A percentile compares a stretch with the other conserved stretches of the same genome.
These are phyloP conservation scores for Aeminium ludgeri DNA, from an alignment of 495 filamentous ascomycete genomes.

Conservation along the genomic window DNA sequence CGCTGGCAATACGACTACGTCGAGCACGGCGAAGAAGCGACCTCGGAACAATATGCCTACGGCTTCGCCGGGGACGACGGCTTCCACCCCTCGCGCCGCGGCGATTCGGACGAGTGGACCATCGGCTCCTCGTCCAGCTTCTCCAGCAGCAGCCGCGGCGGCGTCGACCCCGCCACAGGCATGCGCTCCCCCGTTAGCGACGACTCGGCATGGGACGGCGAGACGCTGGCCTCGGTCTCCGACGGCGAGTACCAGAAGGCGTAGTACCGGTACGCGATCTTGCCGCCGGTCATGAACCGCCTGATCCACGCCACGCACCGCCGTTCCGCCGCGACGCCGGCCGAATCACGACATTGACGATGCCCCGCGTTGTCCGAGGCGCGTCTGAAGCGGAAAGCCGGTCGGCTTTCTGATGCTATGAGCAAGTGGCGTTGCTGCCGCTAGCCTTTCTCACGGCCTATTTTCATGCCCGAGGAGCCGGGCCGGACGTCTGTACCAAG, in stretches of 20 bases:
- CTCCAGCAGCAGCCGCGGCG: slow-evolving; percentile 36
- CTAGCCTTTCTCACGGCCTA: too few species aligned
- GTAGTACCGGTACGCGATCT: slow-evolving; percentile 1
- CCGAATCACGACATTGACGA: slow-evolving; percentile 3
- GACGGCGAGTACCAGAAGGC: slow-evolving; percentile 21
- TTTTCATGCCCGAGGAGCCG: too few species aligned
- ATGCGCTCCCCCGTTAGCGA: slow-evolving; percentile 45
- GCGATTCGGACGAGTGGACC: slow-evolving; percentile 56
- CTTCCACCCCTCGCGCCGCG: slow-evolving; percentile 26
- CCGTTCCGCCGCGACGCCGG: neutral
- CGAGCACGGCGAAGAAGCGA: slow-evolving; percentile 46
- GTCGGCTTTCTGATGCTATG: too few species aligned
- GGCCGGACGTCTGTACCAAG: neutral
- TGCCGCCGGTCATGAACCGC: neutral
- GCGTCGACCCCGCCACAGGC: slow-evolving; percentile 11
- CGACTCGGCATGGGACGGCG: slow-evolving; percentile 42
- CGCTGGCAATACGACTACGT: slow-evolving; percentile 95
- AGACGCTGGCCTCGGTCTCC: slow-evolving; percentile 36
- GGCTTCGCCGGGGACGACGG: slow-evolving; percentile 36
- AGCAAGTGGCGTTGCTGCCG: too few species aligned
- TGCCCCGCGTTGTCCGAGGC: neutral
- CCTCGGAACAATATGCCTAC: slow-evolving; percentile 36
- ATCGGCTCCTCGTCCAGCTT: slow-evolving; percentile 55
- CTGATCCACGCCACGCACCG: neutral
- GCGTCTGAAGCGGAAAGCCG: too few species aligned